Conservation (phyloP, 352 stramenopile genomes). For the Globisporangium spinosum region DNA sequence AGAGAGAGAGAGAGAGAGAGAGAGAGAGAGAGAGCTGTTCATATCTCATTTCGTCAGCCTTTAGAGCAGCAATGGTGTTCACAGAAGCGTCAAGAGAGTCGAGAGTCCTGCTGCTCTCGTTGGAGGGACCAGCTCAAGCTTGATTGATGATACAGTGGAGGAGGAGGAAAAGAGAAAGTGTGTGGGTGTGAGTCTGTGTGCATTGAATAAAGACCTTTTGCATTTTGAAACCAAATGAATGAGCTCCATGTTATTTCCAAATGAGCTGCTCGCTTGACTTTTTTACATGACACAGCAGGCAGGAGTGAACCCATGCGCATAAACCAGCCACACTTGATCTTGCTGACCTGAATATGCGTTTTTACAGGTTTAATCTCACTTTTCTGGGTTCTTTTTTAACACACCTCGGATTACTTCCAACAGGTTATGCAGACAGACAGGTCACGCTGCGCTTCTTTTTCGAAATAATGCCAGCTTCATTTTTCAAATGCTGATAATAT, state of each 20-base stretch:
- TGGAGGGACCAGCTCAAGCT: not conserved
- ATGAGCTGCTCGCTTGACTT: not conserved
- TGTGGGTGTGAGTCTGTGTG: slow-evolving; percentile 1
- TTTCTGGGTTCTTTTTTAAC: not conserved
- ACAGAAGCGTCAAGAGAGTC: not conserved
- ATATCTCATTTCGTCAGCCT: not conserved
- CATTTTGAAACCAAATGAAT: slow-evolving; percentile 3
- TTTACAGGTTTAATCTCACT: not conserved
- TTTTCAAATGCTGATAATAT: not conserved
- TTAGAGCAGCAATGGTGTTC: not conserved
- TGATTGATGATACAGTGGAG: not conserved
- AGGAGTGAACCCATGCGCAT: slow-evolving; percentile 9
- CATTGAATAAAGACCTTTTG: slow-evolving; percentile 4
- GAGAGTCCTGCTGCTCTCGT: not conserved
- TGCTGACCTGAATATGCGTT: not conserved
- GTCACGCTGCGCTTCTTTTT: not conserved
- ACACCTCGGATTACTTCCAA: not conserved
- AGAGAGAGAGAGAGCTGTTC: not conserved
- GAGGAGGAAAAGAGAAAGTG: not conserved
- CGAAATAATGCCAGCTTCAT: not conserved
- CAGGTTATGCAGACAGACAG: not conserved
- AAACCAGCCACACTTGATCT: not conserved
- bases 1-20: not conserved
- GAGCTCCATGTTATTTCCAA: not conserved
- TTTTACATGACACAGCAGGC: not conserved